phyloP scores from a whole-genome alignment of 352 stramenopile species.

The Chrysophaeum taylorii region DNA sequence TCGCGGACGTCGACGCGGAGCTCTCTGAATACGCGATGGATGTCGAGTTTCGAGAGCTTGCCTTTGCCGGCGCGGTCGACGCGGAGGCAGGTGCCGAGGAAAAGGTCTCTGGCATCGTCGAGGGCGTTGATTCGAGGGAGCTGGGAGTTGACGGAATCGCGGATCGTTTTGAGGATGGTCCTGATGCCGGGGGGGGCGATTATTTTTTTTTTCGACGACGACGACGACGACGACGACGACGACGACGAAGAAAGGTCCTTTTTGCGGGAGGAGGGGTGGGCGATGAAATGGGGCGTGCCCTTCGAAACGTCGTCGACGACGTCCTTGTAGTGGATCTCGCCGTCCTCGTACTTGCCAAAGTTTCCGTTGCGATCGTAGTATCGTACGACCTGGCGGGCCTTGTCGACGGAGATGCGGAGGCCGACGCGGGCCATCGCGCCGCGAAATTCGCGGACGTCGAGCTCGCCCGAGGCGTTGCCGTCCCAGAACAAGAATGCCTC shows the following conservation, averaged over 20 bases:
- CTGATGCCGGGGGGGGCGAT: not conserved
- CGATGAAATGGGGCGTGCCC: not conserved
- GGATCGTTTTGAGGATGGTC: not conserved
- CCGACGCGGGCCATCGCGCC: slow-evolving; percentile 5
- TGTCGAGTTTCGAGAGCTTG: not conserved
- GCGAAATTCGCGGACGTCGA: slow-evolving; percentile 4
- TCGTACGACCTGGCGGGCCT: not conserved
- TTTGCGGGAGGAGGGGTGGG: too few species aligned
- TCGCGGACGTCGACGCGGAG: not conserved
- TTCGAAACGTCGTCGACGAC: not conserved
- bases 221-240: not conserved
- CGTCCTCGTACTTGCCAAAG: not conserved
- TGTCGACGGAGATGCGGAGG: not conserved
- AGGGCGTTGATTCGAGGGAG: not conserved
- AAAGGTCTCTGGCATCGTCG: not conserved
- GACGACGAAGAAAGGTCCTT: too few species aligned
- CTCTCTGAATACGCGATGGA: not conserved
- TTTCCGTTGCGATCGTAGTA: slow-evolving; percentile 17
- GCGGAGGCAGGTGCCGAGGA: not conserved
- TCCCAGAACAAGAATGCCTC: slow-evolving; percentile 17
- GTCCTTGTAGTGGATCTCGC: slow-evolving; percentile 12
- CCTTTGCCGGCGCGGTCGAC: not conserved
- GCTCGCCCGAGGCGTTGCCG: not conserved
- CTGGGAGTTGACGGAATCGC: not conserved
- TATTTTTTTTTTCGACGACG: not conserved